Conservation (phyloP, 2,329 filamentous ascomycete species). For the Fusarium agapanthi region DNA sequence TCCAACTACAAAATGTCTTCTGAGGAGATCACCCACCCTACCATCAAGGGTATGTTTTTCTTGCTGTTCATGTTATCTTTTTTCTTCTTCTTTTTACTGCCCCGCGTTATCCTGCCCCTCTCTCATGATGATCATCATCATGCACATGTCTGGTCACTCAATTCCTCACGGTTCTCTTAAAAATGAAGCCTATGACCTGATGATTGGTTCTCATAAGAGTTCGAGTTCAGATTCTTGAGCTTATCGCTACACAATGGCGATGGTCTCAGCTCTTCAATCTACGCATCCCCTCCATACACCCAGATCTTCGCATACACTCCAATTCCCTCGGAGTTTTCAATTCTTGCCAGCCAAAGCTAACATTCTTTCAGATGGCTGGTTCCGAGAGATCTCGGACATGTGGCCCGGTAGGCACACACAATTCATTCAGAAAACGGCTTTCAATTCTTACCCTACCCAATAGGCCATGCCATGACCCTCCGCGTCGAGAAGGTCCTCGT, state of each 20-base stretch:
- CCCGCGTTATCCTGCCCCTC: conserved; percentile 40
- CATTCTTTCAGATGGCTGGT: conserved; percentile 87
- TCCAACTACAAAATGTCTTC: conserved; percentile 60
- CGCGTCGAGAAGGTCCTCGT: conserved; percentile 97
- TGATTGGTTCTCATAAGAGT: not conserved
- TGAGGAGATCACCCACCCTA: conserved; percentile 75
- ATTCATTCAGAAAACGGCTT: not conserved
- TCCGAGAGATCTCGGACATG: conserved; percentile 98
- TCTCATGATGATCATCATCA: conserved; percentile 35
- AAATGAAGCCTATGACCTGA: not conserved
- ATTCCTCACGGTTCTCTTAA: not conserved
- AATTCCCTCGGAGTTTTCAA: conserved; percentile 6
- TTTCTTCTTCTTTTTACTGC: conserved; percentile 8
- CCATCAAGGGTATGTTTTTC: conserved; percentile 71
- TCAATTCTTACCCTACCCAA: conserved; percentile 1
- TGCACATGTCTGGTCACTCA: not conserved
- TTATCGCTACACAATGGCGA: not conserved
- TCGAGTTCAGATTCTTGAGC: not conserved
- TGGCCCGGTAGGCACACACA: conserved; percentile 73
- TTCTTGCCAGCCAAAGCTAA: conserved; percentile 11
- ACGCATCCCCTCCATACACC: not conserved
- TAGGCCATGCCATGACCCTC: conserved; percentile 96
- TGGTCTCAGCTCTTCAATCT: not conserved
- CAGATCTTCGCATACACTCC: not conserved
- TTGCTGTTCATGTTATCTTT: not conserved